phyloP scores from a whole-genome alignment of 78 protist species.

The Pigoraptor vietnamica region DNA sequence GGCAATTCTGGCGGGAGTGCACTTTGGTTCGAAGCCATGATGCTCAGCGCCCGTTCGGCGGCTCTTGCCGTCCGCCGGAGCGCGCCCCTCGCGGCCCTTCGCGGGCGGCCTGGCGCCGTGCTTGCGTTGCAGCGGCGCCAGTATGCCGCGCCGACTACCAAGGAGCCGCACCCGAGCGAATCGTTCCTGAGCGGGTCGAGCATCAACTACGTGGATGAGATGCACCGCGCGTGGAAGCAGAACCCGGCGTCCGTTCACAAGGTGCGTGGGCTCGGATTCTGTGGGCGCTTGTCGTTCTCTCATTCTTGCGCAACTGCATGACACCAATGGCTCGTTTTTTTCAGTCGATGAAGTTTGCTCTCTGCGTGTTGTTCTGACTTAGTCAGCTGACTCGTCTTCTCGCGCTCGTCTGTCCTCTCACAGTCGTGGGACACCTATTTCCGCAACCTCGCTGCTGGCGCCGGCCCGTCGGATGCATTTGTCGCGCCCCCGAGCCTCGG shows the following conservation, averaged over 20 bases:
- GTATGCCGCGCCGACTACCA: not conserved
- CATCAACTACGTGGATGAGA: constrained; percentile 18
- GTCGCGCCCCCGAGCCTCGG: not conserved
- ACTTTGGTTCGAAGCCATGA: no score
- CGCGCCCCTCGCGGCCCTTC: not conserved
- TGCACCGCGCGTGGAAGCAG: constrained; percentile 30
- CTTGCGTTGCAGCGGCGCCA: not conserved
- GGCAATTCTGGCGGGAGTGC: no score
- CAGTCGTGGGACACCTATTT: not conserved
- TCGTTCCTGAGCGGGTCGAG: constrained; percentile 5
- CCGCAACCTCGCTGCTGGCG: not conserved
- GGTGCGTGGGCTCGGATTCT: not conserved
- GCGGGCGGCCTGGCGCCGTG: not conserved
- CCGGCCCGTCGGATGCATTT: not conserved
- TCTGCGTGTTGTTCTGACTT: not conserved
- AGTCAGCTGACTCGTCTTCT: not conserved
- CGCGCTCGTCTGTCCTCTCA: not conserved
- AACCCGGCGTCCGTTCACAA: constrained; percentile 14
- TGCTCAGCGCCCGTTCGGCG: no score
- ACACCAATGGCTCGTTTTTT: no score
- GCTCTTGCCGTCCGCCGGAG: not conserved
- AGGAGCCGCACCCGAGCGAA: constrained; percentile 2
- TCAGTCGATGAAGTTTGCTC: no score
- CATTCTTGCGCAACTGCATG: no score
- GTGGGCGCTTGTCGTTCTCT: no score